These are phyloP conservation scores for Sporopachydermia lactativora DNA, from an alignment of 805 yeast genomes.

Conservation along the genomic window DNA sequence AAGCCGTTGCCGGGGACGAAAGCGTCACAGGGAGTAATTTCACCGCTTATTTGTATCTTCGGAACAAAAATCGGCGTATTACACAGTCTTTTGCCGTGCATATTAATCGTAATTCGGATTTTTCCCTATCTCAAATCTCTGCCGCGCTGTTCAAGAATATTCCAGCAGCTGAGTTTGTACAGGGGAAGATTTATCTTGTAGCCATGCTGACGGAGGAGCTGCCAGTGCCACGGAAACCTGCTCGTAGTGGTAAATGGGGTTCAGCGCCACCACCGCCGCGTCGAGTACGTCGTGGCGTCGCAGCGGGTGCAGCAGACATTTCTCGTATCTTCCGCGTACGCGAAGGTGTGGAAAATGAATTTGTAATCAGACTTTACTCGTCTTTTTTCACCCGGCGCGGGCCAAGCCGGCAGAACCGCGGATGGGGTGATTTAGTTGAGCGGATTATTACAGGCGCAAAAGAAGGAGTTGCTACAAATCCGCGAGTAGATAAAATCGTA, in stretches of 20 bases:
- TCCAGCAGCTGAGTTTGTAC: constrained; percentile 45
- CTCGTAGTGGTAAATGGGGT: constrained; percentile 4
- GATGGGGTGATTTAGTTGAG: constrained; percentile 83
- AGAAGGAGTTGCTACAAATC: constrained; percentile 67
- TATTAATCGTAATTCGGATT: constrained; percentile 41
- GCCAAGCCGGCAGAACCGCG: constrained; percentile 36
- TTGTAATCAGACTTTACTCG: constrained; percentile 57
- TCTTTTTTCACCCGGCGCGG: constrained; percentile 39
- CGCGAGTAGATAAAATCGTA: constrained; percentile 59
- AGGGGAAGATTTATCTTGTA: constrained; percentile 57
- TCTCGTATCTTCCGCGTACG: constrained; percentile 60
- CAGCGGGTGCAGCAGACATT: constrained; percentile 80
- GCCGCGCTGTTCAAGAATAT: constrained; percentile 72
- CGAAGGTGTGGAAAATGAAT: constrained; percentile 52
- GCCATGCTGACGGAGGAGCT: constrained; percentile 64
- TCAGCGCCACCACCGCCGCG: constrained; percentile 13
- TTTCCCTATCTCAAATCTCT: constrained; percentile 51
- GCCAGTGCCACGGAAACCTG: constrained; percentile 23
- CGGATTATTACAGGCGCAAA: constrained; percentile 63
- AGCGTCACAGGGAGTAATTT: constrained; percentile 51
- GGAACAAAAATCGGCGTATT: constrained; percentile 47
- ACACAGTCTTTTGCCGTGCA: constrained; percentile 72
- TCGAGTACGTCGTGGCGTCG: constrained; percentile 59
- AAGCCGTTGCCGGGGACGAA: constrained; percentile 43
- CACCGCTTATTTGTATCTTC: constrained; percentile 57